Base-by-base conservation (phyloP, 148 eudicot genomes). In the Cornus controversa region DNA sequence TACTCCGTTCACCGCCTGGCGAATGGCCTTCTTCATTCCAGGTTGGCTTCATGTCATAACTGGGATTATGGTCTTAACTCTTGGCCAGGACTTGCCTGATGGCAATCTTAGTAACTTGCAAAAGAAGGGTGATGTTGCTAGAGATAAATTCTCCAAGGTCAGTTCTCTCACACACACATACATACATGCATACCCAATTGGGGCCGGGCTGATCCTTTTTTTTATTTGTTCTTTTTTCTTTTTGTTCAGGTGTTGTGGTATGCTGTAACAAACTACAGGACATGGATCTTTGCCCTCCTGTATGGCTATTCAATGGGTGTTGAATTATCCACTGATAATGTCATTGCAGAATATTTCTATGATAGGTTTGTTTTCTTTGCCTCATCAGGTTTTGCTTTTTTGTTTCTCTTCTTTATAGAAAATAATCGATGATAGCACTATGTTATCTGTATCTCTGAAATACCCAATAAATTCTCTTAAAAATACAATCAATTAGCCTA, bases 281-380 rank as follows among this genome's bases (percentile, higher is more conserved):
- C 91, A 75, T 85, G 91, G 91, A 64, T 88, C 22, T 88, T 88
- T 73, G 77, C 84, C 62, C 84, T 88, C 31, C 78, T 88, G 66
- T 88, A 88, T 25, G 91, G 91, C 15, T 88, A 74, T 75, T 88
- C 91, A 67, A 85, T 88, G 87, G 91, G 91, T 36, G 87, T 88
- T 8, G 80, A 88, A 28, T 74, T 88, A 24, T 71, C 80, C 66
- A 83, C 72, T 2, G 78, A 88, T 53, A 88, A 88, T 50, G 83
- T 88, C 42, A 72, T 88, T 25, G 88, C 91, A 1, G 88, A 84
- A 70, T 88, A 88, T 66, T 88, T 88, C 64, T 88, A 74, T 26
- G 88, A 88, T 66, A 85, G 88, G 88, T 87, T 37, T 6, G 73
- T 10, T 31, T 11, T 67, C 25, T 2, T 45, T 53, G 4, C 28